phyloP scores from a whole-genome alignment of 208 protist genomes.

The Acanthamoeba healyi region DNA sequence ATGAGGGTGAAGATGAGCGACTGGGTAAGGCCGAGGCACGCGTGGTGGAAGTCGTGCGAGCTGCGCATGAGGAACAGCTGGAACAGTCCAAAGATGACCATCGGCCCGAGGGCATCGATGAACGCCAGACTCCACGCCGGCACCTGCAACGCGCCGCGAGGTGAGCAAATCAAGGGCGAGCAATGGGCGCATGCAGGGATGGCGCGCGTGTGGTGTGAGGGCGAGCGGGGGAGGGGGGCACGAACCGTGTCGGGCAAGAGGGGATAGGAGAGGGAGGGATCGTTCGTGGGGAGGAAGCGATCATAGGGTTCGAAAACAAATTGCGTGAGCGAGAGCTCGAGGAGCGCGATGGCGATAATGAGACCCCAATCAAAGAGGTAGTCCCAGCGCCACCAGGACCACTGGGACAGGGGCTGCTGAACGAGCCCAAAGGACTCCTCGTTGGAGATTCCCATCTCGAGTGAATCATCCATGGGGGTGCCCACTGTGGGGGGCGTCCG shows the following conservation, averaged over 20 bases:
- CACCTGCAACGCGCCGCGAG: no score
- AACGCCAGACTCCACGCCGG: conserved; percentile 76
- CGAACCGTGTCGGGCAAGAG: conserved; percentile 24
- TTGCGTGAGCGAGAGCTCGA: conserved; percentile 50
- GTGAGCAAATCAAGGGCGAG: no score
- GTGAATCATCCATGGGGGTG: neutral
- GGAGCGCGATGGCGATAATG: conserved; percentile 32
- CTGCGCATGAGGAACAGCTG: conserved; percentile 75
- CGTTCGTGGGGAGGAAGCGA: conserved; percentile 51
- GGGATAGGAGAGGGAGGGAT: conserved; percentile 63
- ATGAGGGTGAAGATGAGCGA: conserved; percentile 86
- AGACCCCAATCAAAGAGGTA: conserved; percentile 67
- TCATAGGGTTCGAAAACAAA: conserved; percentile 72
- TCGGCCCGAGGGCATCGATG: conserved; percentile 46
- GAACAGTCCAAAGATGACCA: conserved; percentile 48
- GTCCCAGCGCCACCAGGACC: conserved; percentile 67
- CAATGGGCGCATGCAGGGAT: no score
- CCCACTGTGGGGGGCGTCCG: neutral
- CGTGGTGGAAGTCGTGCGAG: conserved; percentile 87
- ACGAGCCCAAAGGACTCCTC: neutral
- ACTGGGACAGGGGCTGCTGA: neutral
- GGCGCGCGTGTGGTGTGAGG: no score
- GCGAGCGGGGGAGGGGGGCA: neutral
- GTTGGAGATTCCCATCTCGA: conserved; percentile 4
- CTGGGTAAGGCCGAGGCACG: conserved; percentile 75